Evolutionary conservation across 345 rosid species (phyloP), one percentile per base, ranked within the genome.

Genomic region (Populus simonii): DNA sequence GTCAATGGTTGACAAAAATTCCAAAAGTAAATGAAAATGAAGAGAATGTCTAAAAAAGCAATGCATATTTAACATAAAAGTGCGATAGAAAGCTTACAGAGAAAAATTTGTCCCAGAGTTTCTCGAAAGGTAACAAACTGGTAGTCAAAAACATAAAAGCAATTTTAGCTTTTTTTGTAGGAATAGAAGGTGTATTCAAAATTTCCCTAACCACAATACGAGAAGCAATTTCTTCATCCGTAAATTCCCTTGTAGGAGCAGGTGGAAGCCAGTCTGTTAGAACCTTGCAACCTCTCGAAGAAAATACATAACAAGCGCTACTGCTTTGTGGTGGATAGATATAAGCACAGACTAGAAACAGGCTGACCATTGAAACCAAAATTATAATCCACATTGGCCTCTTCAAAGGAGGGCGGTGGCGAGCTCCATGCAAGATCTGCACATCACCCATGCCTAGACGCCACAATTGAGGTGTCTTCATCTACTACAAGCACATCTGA

Each of bases 101-200:
- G 69, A 96, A 92, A 83, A 96, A 96, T 73, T 79, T 94, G 62
- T 94, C 97, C 98, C 99, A 96, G 20, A 96, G 87, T 89, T 77
- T 87, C 96, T 96, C 99, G 5, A 96, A 93, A 80, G 99, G 98
- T 81, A 95, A 86, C 38, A 92, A 82, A 70, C 96, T 89, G 6
- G 94, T 94, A 83, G 87, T 92, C 82, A 95, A 89, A 89, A 92
- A 95, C 93, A 95, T 87, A 83, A 95, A 95, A 2, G 99, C 99
- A 35, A 96, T 87, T 81, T 96, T 96, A 23, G 98, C 78, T 31
- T 82, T 87, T 76, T 83, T 89, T 39, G 87, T 67, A 36, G 75
- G 84, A 62, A 83, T 74, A 71, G 91, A 84, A 83, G 97, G 91
- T 0, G 77, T 75, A 67, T 55, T 86, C 85, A 93, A 71, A 39